phyloP scores from a whole-genome alignment of 352 stramenopile genomes.

The Thalassiosira mediterranea region DNA sequence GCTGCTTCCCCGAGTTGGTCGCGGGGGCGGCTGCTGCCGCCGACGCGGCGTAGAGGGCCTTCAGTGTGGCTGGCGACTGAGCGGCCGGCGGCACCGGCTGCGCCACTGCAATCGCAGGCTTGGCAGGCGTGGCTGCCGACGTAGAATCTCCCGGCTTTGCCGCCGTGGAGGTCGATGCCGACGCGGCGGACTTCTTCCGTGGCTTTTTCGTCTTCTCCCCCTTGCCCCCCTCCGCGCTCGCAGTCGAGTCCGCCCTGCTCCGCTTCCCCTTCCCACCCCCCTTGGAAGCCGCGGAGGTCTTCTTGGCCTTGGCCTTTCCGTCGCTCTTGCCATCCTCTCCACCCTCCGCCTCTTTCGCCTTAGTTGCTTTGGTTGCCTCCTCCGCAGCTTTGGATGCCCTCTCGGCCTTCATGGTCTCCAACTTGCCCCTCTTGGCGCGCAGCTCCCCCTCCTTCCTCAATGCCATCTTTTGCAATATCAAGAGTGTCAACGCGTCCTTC shows the following conservation, averaged over 20 bases:
- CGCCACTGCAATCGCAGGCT: too few relatives aligned
- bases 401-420: slow-evolving; percentile 47
- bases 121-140: too few relatives aligned
- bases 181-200: slow-evolving; percentile 11
- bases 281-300: background rate
- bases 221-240: too few relatives aligned
- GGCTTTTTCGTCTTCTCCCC: slow-evolving; percentile 6
- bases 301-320: background rate
- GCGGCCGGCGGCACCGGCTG: too few relatives aligned
- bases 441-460: slow-evolving; percentile 77
- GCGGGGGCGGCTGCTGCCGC: too few relatives aligned
- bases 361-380: background rate
- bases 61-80: slow-evolving; percentile 1
- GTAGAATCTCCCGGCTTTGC: background rate
- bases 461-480: slow-evolving; percentile 80
- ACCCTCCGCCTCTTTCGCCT: slow-evolving; percentile 6
- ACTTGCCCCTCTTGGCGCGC: slow-evolving; percentile 49
- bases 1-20: too few relatives aligned
- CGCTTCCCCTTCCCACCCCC: too few relatives aligned
- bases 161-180: background rate
- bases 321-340: slow-evolving; percentile 5
- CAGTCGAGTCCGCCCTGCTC: too few relatives aligned
- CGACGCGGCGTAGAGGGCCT: too few relatives aligned
- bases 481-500: slow-evolving; percentile 79
- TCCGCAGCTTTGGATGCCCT: background rate